Conservation (phyloP, 2,329 filamentous ascomycete genomes). For the Xylariaceae sp. region DNA sequence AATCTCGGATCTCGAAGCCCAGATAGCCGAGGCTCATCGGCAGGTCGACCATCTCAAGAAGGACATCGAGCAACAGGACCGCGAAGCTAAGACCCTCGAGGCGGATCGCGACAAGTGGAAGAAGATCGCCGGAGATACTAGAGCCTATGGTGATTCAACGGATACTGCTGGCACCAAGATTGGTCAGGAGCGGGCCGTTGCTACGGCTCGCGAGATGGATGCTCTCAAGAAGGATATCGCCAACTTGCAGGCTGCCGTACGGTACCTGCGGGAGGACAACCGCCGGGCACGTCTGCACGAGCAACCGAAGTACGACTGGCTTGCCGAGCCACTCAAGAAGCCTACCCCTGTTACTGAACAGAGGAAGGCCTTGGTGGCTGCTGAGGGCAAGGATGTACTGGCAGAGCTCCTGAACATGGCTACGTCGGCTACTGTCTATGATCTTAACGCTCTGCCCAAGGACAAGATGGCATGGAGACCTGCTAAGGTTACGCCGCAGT, state of each 20-base stretch:
- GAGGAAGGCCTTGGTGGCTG: constrained; percentile 51
- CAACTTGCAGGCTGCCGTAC: constrained; percentile 58
- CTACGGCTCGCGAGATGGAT: constrained; percentile 68
- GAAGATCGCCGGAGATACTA: constrained; percentile 60
- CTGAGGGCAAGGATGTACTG: constrained; percentile 60
- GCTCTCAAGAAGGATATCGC: constrained; percentile 63
- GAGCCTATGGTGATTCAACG: constrained; percentile 48
- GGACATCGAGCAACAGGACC: constrained; percentile 61
- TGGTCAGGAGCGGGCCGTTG: constrained; percentile 61
- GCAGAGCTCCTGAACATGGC: constrained; percentile 60
- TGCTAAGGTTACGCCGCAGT: constrained; percentile 57
- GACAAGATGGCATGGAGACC: constrained; percentile 64
- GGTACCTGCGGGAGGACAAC: constrained; percentile 64
- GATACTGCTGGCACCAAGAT: constrained; percentile 45
- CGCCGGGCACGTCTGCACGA: constrained; percentile 55
- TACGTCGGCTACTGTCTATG: constrained; percentile 50
- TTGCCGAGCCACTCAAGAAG: constrained; percentile 55
- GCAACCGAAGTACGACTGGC: constrained; percentile 55
- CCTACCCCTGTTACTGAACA: constrained; percentile 51
- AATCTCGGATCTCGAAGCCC: constrained; percentile 59
- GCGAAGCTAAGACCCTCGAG: constrained; percentile 60
- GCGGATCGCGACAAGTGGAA: constrained; percentile 65
- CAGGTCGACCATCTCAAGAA: constrained; percentile 52
- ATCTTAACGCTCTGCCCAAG: constrained; percentile 51
- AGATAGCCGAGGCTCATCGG: constrained; percentile 49